Evolutionary conservation across 176 grass and related monocot genomes (phyloP), one percentile per base, ranked within the genome.

Genomic region (Cocos nucifera): DNA sequence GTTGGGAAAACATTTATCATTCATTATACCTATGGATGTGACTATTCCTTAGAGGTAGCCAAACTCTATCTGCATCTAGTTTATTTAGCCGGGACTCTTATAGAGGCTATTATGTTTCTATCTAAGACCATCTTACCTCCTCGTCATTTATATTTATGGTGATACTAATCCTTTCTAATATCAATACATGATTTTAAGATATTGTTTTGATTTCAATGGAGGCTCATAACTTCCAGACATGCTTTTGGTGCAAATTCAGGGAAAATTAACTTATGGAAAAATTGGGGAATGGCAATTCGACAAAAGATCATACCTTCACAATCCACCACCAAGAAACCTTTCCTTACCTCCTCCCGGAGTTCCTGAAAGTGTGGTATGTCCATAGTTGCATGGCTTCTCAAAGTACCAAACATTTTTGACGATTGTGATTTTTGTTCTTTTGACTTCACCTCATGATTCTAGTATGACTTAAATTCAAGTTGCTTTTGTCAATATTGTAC

Each of bases 241-340:
- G 4, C 12, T 53, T 27, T 62, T 51, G 16, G 30, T 15, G 32
- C 24, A 39, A 53, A 62, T 54, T 52, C 59, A 96, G 92, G 92
- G 92, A 54, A 82, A 90, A 57, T 61, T 79, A 60, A 96, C 83
- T 72, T 90, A 96, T 8, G 92, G 87, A 0, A 90, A 80, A 90
- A 74, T 96, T 82, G 92, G 92, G 66, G 87, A 87, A 77, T 96
- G 87, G 92, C 84, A 83, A 59, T 96, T 96, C 78, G 87, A 96
- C 79, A 96, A 90, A 82, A 96, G 92, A 83, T 82, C 65, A 15
- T 96, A 75, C 9, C 48, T n/a, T 1, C 51, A 9, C 15, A 87
- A 73, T 63, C 72, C 92, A 62, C 86, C 86, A 65, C 86, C 78
- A 51, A 85, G 69, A 71, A 96, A 96, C 69, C 78, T 90, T 65